These are phyloP conservation scores for Silene vulgaris DNA, from an alignment of 179 eudicot species.

Conservation along the genomic window DNA sequence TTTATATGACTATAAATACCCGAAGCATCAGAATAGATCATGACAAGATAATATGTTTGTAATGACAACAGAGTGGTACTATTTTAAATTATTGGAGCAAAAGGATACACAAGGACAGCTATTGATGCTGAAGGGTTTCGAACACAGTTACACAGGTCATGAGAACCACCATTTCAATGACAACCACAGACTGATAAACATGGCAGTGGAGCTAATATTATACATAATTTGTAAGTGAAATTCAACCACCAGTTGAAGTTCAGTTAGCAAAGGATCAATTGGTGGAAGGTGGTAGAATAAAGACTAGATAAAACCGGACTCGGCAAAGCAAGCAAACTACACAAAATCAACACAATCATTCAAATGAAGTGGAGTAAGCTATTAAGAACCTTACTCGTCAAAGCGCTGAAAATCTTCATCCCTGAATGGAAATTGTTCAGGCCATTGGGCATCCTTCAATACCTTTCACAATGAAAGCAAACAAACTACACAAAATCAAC, in stretches of 20 bases:
- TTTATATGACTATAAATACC: neutral
- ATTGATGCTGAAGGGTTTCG: too few species aligned
- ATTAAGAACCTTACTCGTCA: constrained; percentile 65
- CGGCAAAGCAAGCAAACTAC: neutral
- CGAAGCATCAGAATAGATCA: neutral
- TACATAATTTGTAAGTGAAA: neutral
- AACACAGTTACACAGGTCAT: too few species aligned
- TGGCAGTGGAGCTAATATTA: neutral
- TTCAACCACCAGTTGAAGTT: neutral
- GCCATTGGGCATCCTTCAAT: constrained; percentile 80
- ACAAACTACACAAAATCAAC: constrained; percentile 13
- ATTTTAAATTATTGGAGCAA: too few species aligned
- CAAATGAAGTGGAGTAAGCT: neutral
- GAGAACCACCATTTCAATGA: too few species aligned
- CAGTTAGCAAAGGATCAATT: neutral
- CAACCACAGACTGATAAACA: neutral
- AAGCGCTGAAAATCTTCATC: constrained; percentile 87
- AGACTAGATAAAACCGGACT: neutral
- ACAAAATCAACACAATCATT: neutral
- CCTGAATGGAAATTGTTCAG: constrained; percentile 88
- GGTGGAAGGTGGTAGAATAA: neutral
- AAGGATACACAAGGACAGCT: too few species aligned
- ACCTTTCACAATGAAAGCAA: constrained; percentile 41
- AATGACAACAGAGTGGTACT: neutral
- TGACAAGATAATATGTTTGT: neutral